Evolutionary conservation across 129 eudicot genomes (phyloP), one percentile per base, ranked within the genome.

Genomic region (Oenanthe sinensis): DNA sequence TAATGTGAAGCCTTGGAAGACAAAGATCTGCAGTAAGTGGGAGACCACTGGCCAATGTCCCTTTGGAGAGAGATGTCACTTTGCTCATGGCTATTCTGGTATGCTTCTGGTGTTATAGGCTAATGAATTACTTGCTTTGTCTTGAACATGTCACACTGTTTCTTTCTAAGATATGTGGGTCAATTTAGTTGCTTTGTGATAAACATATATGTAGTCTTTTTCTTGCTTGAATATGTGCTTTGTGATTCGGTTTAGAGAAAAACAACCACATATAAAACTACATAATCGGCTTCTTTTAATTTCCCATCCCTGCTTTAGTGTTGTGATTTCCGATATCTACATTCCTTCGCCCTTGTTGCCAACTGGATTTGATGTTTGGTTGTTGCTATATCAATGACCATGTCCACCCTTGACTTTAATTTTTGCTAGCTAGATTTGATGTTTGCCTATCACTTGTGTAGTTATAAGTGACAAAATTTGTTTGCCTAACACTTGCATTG

Each of bases 11-110:
- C 81, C 83, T 9, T 88, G 97, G 96, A 94, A 91, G 68, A 91
- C 93, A 33, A 87, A 77, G 88, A 48, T 90, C 0, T 94, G 98
- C 46, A 85, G 83, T 37, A 91, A 90, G 75, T 94, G 96, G 96
- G 97, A 91, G 83, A 78, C 55, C 8, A 85, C 88, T 0, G 97
- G 97, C n/a, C 85, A 86, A 9, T 94, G 98, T 68, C 82, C 84
- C 19, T 91, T 79, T 77, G 93, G 88, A 4, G 93, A 88, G 24
- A 84, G 80, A 72, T 94, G 98, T 79, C 89, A 88, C 80, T 92
- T 81, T 85, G 99, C 99, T 82, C 99, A 96, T 84, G 99, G 95
- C 47, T 68, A 71, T 58, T 82, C 93, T 86, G 99, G 99, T 92
- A 90, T 81, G 47, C 10, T 22, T 71, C 26, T 46, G 39, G 24